A percentile compares a stretch with the other conserved stretches of the same genome.
These are phyloP conservation scores for Exophiala lecanii-corni DNA, from an alignment of 2,329 filamentous ascomycete genomes.

Conservation along the genomic window DNA sequence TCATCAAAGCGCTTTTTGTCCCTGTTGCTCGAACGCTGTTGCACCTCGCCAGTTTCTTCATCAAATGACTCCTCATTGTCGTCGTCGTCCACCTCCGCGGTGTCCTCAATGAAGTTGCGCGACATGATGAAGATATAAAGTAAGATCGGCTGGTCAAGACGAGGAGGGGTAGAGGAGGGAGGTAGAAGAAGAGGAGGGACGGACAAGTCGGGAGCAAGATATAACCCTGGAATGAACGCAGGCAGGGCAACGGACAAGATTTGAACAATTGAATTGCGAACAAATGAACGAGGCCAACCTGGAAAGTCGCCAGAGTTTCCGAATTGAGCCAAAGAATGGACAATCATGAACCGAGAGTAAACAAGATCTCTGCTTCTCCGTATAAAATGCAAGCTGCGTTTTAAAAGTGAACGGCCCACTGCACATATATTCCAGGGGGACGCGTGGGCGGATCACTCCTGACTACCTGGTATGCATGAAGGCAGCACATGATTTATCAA, in stretches of 20 bases:
- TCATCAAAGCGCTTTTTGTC: constrained; percentile 60
- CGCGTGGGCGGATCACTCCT: no score
- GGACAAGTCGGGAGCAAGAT: neutral
- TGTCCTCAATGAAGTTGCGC: constrained; percentile 63
- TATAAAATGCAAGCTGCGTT: no score
- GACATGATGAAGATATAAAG: constrained; percentile 13
- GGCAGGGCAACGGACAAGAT: no score
- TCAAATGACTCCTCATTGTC: constrained; percentile 77
- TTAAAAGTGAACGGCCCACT: no score
- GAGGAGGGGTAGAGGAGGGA: neutral
- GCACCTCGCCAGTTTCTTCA: constrained; percentile 64
- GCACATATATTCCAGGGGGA: no score
- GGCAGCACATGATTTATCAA: no score
- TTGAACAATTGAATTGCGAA: no score
- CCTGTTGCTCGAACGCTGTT: constrained; percentile 37
- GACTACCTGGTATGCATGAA: no score
- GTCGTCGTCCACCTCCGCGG: constrained; percentile 83
- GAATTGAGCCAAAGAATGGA: neutral
- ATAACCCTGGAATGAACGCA: neutral
- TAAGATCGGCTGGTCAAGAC: neutral
- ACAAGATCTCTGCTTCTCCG: no score
- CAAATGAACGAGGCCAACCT: no score
- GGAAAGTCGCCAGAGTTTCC: constrained; percentile 10
- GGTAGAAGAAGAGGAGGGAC: neutral
- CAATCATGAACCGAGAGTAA: no score